Conservation (phyloP, 352 stramenopile species). For the Pythium brachiatum region DNA sequence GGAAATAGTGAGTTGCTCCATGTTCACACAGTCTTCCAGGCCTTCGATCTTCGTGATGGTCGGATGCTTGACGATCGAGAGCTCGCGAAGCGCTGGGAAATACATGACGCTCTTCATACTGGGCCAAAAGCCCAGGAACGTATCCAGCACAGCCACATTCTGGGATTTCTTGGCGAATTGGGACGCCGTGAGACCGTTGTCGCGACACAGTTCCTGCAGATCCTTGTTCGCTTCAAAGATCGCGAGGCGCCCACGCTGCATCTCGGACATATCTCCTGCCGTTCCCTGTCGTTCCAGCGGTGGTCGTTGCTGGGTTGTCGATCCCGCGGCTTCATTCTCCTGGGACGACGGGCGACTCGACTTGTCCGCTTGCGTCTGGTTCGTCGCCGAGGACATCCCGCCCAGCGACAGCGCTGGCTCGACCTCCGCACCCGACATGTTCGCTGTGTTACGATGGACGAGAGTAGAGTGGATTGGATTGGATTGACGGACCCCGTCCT, state of each 20-base stretch:
- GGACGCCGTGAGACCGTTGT: constrained; percentile 53
- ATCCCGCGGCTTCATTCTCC: background rate
- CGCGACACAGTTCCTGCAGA: constrained; percentile 59
- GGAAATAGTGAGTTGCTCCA: constrained; percentile 64
- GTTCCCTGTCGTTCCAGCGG: constrained; percentile 14
- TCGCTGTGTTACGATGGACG: background rate
- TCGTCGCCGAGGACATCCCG: background rate
- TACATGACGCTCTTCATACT: constrained; percentile 67
- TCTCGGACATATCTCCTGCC: constrained; percentile 20
- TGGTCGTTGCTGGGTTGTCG: background rate
- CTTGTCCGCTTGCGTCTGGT: background rate
- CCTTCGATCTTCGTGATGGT: constrained; percentile 61
- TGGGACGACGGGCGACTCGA: background rate
- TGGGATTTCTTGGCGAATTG: constrained; percentile 55
- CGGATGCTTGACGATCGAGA: constrained; percentile 76
- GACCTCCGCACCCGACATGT: background rate
- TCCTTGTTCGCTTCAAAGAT: constrained; percentile 46
- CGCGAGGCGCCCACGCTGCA: constrained; percentile 33
- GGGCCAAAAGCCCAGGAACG: constrained; percentile 79
- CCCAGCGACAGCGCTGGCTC: background rate
- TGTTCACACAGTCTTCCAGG: constrained; percentile 38
- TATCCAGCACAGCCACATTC: constrained; percentile 45
- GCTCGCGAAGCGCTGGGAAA: constrained; percentile 57
- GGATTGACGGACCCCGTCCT: no score
- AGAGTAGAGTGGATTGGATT: background rate